phyloP scores from a whole-genome alignment of 306 rosid genomes.

The Parietaria judaica region DNA sequence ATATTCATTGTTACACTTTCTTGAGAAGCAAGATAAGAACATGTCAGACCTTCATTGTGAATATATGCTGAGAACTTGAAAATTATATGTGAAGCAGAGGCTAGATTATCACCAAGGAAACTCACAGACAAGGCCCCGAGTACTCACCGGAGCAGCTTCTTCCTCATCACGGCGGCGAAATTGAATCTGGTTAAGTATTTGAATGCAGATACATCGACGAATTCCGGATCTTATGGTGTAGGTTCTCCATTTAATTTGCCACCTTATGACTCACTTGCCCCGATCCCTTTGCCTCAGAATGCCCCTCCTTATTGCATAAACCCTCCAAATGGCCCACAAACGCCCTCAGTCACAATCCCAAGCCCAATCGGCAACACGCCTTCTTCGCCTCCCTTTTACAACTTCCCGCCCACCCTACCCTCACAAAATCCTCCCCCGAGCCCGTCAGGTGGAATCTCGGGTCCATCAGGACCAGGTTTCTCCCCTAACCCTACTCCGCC shows the following conservation, averaged over 20 bases:
- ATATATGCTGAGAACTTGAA: too few relatives aligned
- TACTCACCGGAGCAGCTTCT: slow-evolving; percentile 31
- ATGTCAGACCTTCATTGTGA: background rate
- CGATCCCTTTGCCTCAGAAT: slow-evolving; percentile 41
- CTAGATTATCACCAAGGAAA: slow-evolving; percentile 37
- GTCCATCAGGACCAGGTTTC: background rate
- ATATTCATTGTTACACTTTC: background rate
- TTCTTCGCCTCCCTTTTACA: slow-evolving; percentile 17
- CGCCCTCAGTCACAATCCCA: slow-evolving; percentile 41
- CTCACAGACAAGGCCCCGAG: slow-evolving; percentile 17
- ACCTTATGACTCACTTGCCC: slow-evolving; percentile 71
- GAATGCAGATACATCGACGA: slow-evolving; percentile 40
- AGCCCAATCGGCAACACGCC: slow-evolving; percentile 35
- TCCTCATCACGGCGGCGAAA: slow-evolving; percentile 36
- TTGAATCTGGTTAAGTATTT: slow-evolving; percentile 38
- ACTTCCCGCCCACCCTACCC: slow-evolving; percentile 45
- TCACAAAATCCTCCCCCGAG: slow-evolving; percentile 39
- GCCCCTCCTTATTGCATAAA: slow-evolving; percentile 50
- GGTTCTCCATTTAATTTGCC: slow-evolving; percentile 67
- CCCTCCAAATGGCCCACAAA: slow-evolving; percentile 47
- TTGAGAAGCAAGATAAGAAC: background rate
- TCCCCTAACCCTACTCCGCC: slow-evolving; percentile 10
- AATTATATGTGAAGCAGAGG: slow-evolving; percentile 30
- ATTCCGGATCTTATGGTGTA: slow-evolving; percentile 48
- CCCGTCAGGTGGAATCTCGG: background rate